Conservation (phyloP, 225 moss, liverwort and hornwort genomes). For the Asterella californica region DNA sequence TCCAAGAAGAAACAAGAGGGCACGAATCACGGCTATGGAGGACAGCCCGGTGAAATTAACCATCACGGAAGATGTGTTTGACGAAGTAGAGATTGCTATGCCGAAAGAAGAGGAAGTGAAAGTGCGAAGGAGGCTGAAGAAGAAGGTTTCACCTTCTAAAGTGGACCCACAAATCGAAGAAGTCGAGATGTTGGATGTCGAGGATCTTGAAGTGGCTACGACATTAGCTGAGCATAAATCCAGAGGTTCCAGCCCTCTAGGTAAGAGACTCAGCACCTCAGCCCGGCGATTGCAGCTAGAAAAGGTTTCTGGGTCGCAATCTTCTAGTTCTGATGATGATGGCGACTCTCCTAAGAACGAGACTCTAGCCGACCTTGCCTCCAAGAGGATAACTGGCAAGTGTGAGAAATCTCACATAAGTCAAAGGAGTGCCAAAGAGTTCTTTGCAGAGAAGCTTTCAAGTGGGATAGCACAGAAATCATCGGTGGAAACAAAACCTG, state of each 20-base stretch:
- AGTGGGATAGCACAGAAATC: constrained; percentile 21
- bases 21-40: constrained; percentile 15
- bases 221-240: constrained; percentile 6
- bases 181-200: constrained; percentile 13
- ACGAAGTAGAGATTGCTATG: constrained; percentile 37
- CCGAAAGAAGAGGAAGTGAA: constrained; percentile 33
- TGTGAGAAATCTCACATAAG: constrained; percentile 8
- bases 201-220: constrained; percentile 12
- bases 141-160: constrained; percentile 8
- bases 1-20: constrained; percentile 27
- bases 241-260: not conserved
- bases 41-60: constrained; percentile 30
- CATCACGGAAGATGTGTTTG: constrained; percentile 33
- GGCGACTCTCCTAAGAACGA: not conserved
- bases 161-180: constrained; percentile 12
- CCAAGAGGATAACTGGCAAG: not conserved
- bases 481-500: not conserved
- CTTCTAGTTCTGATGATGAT: not conserved
- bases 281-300: constrained; percentile 32
- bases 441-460: constrained; percentile 28
- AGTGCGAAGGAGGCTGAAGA: constrained; percentile 35
- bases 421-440: constrained; percentile 20
- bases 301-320: not conserved
- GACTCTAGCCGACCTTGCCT: constrained; percentile 18
- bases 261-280: constrained; percentile 16